phyloP scores from a whole-genome alignment of 495 filamentous ascomycete species.

The Xylaria nigripes region DNA sequence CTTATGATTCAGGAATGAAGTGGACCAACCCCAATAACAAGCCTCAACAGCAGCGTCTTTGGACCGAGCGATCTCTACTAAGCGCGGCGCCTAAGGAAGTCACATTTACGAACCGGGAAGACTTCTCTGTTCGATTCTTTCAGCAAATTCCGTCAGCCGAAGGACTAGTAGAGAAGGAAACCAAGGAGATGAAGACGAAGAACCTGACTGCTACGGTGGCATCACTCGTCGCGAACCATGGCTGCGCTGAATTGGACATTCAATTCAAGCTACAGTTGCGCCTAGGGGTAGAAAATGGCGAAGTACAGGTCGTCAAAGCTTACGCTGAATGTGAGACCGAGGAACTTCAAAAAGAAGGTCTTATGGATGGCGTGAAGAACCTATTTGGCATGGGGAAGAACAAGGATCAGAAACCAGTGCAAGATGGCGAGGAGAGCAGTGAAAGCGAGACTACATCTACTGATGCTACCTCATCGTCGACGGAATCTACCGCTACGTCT shows the following conservation, averaged over 20 bases:
- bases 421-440: conserved; percentile 48
- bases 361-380: conserved; percentile 89
- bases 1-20: conserved; percentile 63
- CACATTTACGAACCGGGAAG: conserved; percentile 75
- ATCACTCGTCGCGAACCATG: conserved; percentile 63
- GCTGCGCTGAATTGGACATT: conserved; percentile 68
- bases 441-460: conserved; percentile 39
- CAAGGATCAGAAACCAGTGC: conserved; percentile 73
- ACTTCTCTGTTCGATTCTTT: conserved; percentile 74
- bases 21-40: conserved; percentile 64
- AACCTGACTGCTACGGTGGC: conserved; percentile 80
- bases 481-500: conserved; percentile 34
- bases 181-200: conserved; percentile 51
- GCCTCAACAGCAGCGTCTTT: conserved; percentile 55
- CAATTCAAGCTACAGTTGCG: conserved; percentile 69
- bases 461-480: conserved; percentile 25
- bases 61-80: conserved; percentile 66
- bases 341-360: conserved; percentile 59
- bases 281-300: conserved; percentile 64
- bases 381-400: conserved; percentile 84
- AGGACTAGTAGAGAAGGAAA: conserved; percentile 37
- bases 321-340: conserved; percentile 78
- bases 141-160: conserved; percentile 51
- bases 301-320: conserved; percentile 69
- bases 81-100: conserved; percentile 73